Evolutionary conservation across 2,329 filamentous ascomycete species (phyloP).

Genomic region (Graphiopsis chlorocephala): DNA sequence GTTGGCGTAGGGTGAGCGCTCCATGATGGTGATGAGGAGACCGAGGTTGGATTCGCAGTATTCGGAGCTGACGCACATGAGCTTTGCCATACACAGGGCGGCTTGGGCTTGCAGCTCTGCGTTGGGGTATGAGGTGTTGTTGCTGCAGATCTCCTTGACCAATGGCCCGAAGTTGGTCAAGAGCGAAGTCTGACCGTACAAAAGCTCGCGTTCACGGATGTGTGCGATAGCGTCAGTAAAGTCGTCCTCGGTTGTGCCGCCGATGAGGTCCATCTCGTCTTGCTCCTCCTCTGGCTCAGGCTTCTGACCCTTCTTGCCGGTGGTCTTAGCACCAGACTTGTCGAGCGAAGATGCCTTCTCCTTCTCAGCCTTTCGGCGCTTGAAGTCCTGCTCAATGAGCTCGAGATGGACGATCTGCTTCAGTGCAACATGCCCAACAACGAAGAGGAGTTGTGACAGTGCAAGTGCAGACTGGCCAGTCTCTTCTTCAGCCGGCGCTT

Average conservation of each 20-base stretch:
- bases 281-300: constrained; percentile 61
- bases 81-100: constrained; percentile 90
- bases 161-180: constrained; percentile 88
- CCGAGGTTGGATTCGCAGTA: constrained; percentile 93
- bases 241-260: constrained; percentile 91
- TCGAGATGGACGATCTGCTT: constrained; percentile 99
- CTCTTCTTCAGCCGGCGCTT: constrained; percentile 17
- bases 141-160: constrained; percentile 89
- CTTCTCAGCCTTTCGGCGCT: constrained; percentile 87
- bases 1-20: constrained; percentile 86
- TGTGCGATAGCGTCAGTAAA: constrained; percentile 84
- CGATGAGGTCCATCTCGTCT: constrained; percentile 93
- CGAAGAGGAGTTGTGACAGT: constrained; percentile 87
- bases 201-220: constrained; percentile 78
- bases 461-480: constrained; percentile 54
- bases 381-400: constrained; percentile 96
- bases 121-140: constrained; percentile 89
- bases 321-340: constrained; percentile 36
- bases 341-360: constrained; percentile 56
- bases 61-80: constrained; percentile 97
- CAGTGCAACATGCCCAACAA: constrained; percentile 93
- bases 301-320: constrained; percentile 48
- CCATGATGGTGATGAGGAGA: constrained; percentile 95
- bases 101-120: constrained; percentile 88
- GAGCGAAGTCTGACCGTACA: constrained; percentile 79